Base-by-base conservation (phyloP, 495 filamentous ascomycete genomes). In the Lophiostoma macrostomum region DNA sequence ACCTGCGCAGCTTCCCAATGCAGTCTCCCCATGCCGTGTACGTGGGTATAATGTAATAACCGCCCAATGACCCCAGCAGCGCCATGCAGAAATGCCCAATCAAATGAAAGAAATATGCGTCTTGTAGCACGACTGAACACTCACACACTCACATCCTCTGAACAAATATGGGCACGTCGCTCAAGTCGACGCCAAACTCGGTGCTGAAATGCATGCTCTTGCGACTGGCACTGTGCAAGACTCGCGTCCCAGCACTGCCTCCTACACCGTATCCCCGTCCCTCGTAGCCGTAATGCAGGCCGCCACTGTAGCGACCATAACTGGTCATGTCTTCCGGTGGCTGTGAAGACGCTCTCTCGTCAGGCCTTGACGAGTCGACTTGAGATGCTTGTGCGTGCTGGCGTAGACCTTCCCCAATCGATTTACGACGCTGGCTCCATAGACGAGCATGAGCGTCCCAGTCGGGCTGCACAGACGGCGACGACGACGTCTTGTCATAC, bases 181-280 rank as follows among this genome's bases (percentile, higher is more conserved):
- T 60, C n/a, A 64, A 29, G 45, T 64, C 60, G 20, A 56, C 41
- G 18, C 50, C 56, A 28, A 42, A 54, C 27, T 64, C 44, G 53
- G 72, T 69, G 40, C 71, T 73, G 52, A 71, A 63, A 50, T 71
- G 72, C 34, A 73, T 42, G 22, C 72, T 70, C 63, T 72, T 75
- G 41, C 73, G 49, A 32, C 60, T 69, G 32, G 60, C 69, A 16
- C 55, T 65, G 20, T 64, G 56, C 13, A 59, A 24, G n/a, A 41
- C 50, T 25, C 71, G 34, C 39, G 71, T 76, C 3, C 74, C 74
- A 27, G 71, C 69, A 58, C 69, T 72, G n/a, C 70, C 71, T 14
- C 58, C 63, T 27, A 70, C 50, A 0, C 69, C 68, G 14, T 41
- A 65, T 11, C 67, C 71, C 10, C 54, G 65, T n/a, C n/a, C n/a